Conservation (phyloP, 148 eudicot genomes). For the Persicaria tinctoria region DNA sequence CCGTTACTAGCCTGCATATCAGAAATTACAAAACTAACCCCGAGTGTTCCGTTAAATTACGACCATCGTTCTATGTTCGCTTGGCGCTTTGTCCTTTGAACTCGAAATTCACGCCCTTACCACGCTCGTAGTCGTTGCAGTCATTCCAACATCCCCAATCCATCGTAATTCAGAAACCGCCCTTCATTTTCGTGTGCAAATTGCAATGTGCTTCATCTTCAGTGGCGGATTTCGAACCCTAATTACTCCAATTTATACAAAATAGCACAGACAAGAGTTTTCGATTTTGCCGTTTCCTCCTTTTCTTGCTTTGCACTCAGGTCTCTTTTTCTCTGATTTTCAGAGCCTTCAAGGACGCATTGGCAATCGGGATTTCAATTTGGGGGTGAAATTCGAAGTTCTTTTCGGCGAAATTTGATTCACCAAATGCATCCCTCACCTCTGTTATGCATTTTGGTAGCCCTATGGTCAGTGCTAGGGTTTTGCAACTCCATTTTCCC, state of each 20-base stretch:
- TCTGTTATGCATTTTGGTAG: conserved; percentile 25
- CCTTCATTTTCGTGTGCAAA: neutral
- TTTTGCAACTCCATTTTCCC: conserved; percentile 32
- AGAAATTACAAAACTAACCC: neutral
- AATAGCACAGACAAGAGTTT: neutral
- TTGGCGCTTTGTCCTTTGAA: neutral
- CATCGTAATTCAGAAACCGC: neutral
- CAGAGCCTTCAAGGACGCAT: conserved; percentile 5
- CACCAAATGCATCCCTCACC: conserved; percentile 4
- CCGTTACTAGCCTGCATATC: neutral
- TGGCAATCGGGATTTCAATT: neutral
- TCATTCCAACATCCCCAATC: neutral
- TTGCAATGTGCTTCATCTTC: neutral
- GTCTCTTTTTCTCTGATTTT: conserved; percentile 4
- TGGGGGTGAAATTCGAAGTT: neutral
- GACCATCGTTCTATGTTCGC: neutral
- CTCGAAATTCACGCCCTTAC: conserved; percentile 1
- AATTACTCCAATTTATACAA: neutral
- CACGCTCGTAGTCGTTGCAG: neutral
- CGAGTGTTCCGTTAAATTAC: neutral
- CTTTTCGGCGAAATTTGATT: neutral
- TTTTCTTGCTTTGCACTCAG: conserved; percentile 6
- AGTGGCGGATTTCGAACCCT: neutral
- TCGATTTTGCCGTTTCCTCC: neutral
- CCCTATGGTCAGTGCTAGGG: conserved; percentile 31